These are phyloP conservation scores for Quercus variabilis DNA, from an alignment of 306 rosid species.

Conservation along the genomic window DNA sequence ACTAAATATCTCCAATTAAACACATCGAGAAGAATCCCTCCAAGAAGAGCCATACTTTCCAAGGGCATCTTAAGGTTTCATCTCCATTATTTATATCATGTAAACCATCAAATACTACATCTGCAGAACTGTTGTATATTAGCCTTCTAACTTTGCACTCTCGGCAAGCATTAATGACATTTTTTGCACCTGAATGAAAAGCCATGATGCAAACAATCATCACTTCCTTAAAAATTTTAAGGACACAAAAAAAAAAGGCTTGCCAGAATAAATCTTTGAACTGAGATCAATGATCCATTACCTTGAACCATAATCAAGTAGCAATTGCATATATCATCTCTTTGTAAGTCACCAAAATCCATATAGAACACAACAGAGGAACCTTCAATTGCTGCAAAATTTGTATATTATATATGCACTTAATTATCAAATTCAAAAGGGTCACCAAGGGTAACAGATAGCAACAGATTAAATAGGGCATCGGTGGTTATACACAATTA, in stretches of 20 bases:
- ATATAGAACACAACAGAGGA: slow-evolving; percentile 72
- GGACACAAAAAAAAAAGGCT: background rate
- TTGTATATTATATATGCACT: slow-evolving; percentile 10
- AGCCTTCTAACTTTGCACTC: slow-evolving; percentile 73
- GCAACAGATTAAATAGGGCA: background rate
- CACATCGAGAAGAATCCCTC: slow-evolving; percentile 13
- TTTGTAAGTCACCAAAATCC: slow-evolving; percentile 43
- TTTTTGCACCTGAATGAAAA: slow-evolving; percentile 69
- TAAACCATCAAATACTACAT: slow-evolving; percentile 67
- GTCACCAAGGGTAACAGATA: background rate
- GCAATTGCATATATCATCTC: slow-evolving; percentile 46
- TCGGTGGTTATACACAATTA: background rate
- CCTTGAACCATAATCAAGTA: slow-evolving; percentile 77
- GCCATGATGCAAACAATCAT: slow-evolving; percentile 18
- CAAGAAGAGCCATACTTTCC: slow-evolving; percentile 56
- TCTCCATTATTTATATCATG: slow-evolving; percentile 51
- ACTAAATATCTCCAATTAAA: slow-evolving; percentile 9
- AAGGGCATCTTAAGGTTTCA: slow-evolving; percentile 54
- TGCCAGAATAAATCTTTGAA: background rate
- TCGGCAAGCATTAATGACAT: slow-evolving; percentile 74
- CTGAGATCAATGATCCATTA: slow-evolving; percentile 13
- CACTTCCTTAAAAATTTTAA: slow-evolving; percentile 4
- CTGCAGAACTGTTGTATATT: slow-evolving; percentile 79
- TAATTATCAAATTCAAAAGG: slow-evolving; percentile 13
- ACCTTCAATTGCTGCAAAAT: slow-evolving; percentile 70